Base-by-base conservation (phyloP, 1,284 basidiomycete genomes). In the Trichosporon coremiiforme region DNA sequence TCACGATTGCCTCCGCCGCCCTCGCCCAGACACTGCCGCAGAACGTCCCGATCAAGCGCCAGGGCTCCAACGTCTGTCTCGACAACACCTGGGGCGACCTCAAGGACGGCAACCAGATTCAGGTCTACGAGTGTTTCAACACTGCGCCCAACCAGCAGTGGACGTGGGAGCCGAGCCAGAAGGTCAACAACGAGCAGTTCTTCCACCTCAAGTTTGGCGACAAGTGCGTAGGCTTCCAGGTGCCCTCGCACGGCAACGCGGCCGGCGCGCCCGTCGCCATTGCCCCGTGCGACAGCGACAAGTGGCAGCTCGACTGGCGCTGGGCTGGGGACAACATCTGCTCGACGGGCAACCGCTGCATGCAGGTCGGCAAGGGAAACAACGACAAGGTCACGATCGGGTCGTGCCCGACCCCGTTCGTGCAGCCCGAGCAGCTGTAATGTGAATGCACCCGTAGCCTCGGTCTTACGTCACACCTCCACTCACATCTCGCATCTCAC, bases 11-110 rank as follows among this genome's bases (percentile, higher is more conserved):
- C 41, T 45, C 41, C 15, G 4, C 41, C 41, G 41, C 41, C 15
- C 41, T 45, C 15, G 41, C 2, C 41, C 41, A 45, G 41, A 15
- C 41, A n/a, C 41, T 45, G 41, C 41, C 41, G 41, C 41, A 45
- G 10, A 45, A 45, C 41, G 41, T 12, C 41, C 41, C 41, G 41
- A 45, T 45, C 41, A 15, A 45, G 41, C 41, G 41, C 41, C 41
- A 45, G 41, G 41, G 41, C 41, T 12, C 41, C 15, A 45, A 41
- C n/a, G 36, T 64, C 36, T 64, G 63, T n/a, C 63, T 64, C 36
- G 63, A 64, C 10, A 64, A 45, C 36, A 25, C 8, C 12, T 20
- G 41, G 20, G 38, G 38, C 36, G 41, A 45, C 20, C 63, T 64
- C 63, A 15, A 7, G 1, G 63, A 64, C 36, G 63, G 63, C 63